Percentiles rank a stretch among this genome's conserved stretches.
Conservation (phyloP, 2,329 filamentous ascomycete species). For the Mycosphaerelloides madeirae region DNA sequence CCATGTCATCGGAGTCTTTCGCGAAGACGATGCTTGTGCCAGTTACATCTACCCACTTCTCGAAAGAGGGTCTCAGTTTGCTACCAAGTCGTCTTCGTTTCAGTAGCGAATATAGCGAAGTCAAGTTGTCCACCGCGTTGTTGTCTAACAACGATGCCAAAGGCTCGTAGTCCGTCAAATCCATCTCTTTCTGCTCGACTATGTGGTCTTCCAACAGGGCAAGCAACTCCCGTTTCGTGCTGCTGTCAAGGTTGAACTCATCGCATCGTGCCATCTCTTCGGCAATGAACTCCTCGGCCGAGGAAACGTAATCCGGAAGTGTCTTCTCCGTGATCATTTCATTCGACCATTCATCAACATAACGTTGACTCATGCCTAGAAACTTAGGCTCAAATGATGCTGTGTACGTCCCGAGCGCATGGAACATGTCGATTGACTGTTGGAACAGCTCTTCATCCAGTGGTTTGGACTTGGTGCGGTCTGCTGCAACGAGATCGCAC, state of each 20-base stretch:
- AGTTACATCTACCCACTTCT: constrained; percentile 69
- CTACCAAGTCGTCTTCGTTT: constrained; percentile 65
- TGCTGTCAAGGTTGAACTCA: constrained; percentile 73
- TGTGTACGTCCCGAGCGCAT: constrained; percentile 76
- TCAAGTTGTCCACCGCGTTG: constrained; percentile 65
- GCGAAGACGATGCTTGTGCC: constrained; percentile 74
- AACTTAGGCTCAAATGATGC: constrained; percentile 75
- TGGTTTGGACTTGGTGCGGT: constrained; percentile 55
- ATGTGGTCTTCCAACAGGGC: constrained; percentile 67
- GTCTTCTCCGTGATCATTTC: constrained; percentile 56
- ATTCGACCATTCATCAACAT: constrained; percentile 65
- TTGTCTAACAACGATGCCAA: constrained; percentile 69
- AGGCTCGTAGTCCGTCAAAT: constrained; percentile 44
- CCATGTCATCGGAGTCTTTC: constrained; percentile 76
- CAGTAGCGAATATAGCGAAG: constrained; percentile 72
- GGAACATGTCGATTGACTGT: constrained; percentile 74
- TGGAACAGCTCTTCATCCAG: constrained; percentile 62
- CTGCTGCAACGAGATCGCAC: constrained; percentile 68
- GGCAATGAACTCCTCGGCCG: constrained; percentile 64
- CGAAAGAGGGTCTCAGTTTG: constrained; percentile 68
- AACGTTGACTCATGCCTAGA: constrained; percentile 61
- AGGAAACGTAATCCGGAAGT: constrained; percentile 70
- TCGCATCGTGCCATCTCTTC: constrained; percentile 73
- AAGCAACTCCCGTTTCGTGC: constrained; percentile 73
- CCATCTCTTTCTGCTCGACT: constrained; percentile 60